These are phyloP conservation scores for Corymbia maculata DNA, from an alignment of 345 rosid species.

Conservation along the genomic window DNA sequence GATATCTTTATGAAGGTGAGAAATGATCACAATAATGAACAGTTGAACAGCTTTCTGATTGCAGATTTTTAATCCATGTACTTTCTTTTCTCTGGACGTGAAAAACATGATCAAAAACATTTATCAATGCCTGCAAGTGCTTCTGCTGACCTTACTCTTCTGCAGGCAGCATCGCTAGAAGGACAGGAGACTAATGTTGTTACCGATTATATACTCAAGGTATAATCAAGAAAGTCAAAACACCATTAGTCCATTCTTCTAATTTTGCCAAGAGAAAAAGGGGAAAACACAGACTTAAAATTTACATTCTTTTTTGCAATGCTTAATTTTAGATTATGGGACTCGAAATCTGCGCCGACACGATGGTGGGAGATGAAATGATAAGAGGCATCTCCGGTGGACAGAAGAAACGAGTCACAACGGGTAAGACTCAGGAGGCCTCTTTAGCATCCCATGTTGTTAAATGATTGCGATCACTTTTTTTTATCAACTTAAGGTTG, in stretches of 20 bases:
- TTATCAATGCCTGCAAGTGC: background rate
- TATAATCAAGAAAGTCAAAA: background rate
- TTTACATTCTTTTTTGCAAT: background rate
- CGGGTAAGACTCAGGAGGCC: conserved; percentile 10
- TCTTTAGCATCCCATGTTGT: background rate
- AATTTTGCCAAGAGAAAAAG: background rate
- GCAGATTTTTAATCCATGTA: too few relatives aligned
- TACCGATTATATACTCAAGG: conserved; percentile 83
- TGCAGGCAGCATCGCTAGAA: conserved; percentile 56
- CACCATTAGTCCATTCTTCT: background rate
- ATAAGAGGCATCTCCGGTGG: conserved; percentile 55
- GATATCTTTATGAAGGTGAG: conserved; percentile 78
- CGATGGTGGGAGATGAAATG: conserved; percentile 53
- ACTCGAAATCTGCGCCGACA: conserved; percentile 53
- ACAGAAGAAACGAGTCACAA: conserved; percentile 47
- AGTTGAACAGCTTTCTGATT: background rate
- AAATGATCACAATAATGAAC: background rate
- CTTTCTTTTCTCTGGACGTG: background rate
- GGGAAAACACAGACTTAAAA: background rate
- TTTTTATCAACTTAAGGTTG: background rate
- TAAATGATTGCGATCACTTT: background rate
- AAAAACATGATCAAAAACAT: background rate
- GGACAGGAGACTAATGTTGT: conserved; percentile 59
- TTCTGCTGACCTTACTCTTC: background rate
- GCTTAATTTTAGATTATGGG: conserved; percentile 33